phyloP scores from a whole-genome alignment of 1,284 basidiomycete species.

The Sporisorium iseilematis-ciliati region DNA sequence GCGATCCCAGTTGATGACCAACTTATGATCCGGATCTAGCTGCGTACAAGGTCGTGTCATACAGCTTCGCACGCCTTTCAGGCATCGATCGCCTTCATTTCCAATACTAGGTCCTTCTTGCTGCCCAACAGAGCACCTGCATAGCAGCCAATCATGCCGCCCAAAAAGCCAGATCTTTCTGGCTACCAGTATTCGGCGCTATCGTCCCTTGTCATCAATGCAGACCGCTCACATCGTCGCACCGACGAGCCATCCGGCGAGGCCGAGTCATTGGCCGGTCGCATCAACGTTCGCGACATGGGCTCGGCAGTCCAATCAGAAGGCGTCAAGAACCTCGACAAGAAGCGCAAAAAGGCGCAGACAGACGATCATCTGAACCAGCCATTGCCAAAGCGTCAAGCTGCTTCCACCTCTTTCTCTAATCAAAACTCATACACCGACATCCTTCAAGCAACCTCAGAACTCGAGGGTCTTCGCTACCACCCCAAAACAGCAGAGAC shows the following conservation, averaged over 20 bases:
- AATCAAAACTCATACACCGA: conserved; percentile 73
- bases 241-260: conserved; percentile 88
- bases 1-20: background rate
- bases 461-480: conserved; percentile 90
- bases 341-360: conserved; percentile 78
- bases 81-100: background rate
- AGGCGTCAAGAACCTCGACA: conserved; percentile 89
- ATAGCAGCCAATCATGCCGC: conserved; percentile 54
- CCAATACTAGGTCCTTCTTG: background rate
- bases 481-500: conserved; percentile 93
- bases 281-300: conserved; percentile 92
- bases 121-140: no score
- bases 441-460: conserved; percentile 77
- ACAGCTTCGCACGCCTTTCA: background rate
- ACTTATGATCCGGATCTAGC: conserved; percentile 1
- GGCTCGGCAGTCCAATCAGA: conserved; percentile 87
- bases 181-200: conserved; percentile 69
- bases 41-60: background rate
- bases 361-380: conserved; percentile 53
- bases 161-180: conserved; percentile 66
- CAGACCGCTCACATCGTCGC: conserved; percentile 59
- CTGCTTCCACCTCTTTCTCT: conserved; percentile 75
- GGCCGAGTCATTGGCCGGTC: conserved; percentile 89
- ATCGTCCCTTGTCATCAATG: conserved; percentile 66
- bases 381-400: conserved; percentile 40